phyloP scores from a whole-genome alignment of 2,329 filamentous ascomycete species.

The Ambrosiella cleistominuta region DNA sequence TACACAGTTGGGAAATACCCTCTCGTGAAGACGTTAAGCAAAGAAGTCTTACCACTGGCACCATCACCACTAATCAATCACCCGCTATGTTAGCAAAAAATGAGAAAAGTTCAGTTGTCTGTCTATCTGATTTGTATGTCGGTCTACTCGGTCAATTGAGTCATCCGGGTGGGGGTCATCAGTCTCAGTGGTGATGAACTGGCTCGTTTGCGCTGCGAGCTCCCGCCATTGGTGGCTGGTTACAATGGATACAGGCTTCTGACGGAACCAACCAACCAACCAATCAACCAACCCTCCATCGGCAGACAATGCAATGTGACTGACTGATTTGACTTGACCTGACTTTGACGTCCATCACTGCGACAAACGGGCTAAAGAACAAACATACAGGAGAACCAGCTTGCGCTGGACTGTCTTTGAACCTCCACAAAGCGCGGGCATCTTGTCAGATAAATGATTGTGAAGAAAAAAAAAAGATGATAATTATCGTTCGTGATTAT shows the following conservation, averaged over 20 bases:
- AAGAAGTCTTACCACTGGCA: conserved; percentile 90
- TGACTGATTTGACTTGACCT: no score
- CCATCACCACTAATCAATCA: conserved; percentile 59
- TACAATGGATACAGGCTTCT: no score
- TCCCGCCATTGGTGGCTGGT: no score
- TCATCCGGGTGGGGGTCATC: no score
- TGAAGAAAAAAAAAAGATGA: neutral
- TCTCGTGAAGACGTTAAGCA: conserved; percentile 96
- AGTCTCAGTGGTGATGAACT: no score
- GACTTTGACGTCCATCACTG: neutral
- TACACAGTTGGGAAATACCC: conserved; percentile 99
- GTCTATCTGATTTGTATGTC: neutral
- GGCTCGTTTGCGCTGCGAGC: no score
- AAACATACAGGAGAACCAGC: conserved; percentile 66
- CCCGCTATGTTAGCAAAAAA: neutral
- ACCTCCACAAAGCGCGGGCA: conserved; percentile 39
- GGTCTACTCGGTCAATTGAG: no score
- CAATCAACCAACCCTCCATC: no score
- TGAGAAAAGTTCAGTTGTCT: neutral
- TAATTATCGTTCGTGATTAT: no score
- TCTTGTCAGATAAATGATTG: neutral
- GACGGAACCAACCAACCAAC: no score
- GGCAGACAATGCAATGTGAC: no score
- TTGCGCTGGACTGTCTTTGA: conserved; percentile 85
- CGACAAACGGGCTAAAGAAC: neutral